A percentile compares a stretch with the other conserved stretches of the same genome.
These are phyloP conservation scores for Solanum hybrid DNA, from an alignment of 305 asterid species.

Conservation along the genomic window DNA sequence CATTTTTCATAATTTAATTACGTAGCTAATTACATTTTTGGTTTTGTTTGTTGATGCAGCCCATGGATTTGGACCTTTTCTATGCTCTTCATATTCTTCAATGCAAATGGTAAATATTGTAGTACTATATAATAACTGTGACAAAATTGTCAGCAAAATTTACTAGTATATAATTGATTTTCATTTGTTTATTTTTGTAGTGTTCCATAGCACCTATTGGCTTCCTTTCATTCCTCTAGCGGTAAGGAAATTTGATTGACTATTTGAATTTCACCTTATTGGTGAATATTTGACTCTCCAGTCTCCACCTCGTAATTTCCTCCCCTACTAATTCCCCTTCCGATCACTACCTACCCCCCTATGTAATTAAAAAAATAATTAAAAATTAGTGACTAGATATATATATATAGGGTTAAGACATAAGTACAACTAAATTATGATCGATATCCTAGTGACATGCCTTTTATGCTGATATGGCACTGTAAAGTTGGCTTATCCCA, in stretches of 20 bases:
- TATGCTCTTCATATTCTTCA: constrained; percentile 68
- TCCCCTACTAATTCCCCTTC: background rate
- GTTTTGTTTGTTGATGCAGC: constrained; percentile 24
- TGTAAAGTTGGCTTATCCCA: background rate
- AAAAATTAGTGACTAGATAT: background rate
- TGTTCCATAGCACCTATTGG: constrained; percentile 55
- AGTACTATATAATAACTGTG: background rate
- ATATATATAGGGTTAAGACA: background rate
- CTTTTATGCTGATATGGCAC: background rate
- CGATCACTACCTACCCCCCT: background rate
- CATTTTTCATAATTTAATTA: background rate
- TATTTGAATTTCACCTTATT: background rate
- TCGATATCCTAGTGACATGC: background rate
- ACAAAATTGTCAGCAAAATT: background rate
- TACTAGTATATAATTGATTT: background rate
- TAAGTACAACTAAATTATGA: background rate
- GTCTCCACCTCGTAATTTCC: background rate
- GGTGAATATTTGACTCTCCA: background rate
- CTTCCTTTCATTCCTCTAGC: constrained; percentile 64
- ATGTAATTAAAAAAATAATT: background rate
- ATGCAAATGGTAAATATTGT: constrained; percentile 39
- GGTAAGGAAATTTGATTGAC: constrained; percentile 24
- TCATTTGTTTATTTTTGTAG: constrained; percentile 24
- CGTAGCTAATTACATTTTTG: background rate
- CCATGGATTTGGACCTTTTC: constrained; percentile 73